Base-by-base conservation (phyloP, 257 asterid species). In the Solanum habrochaites region DNA sequence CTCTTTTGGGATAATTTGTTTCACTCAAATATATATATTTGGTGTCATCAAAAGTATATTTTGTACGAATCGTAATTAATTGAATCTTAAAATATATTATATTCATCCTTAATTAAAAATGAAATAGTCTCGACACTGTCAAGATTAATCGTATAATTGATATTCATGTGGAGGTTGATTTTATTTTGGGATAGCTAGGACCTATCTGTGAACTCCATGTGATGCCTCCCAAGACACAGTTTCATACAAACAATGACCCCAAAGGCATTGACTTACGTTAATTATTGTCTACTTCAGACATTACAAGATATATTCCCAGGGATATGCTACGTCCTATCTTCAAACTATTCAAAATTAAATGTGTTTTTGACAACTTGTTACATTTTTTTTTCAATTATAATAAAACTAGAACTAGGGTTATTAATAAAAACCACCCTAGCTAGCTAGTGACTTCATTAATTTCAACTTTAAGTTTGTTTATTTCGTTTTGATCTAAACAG, bases 91-190 rank as follows among this genome's bases (percentile, higher is more conserved):
- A 40, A 40, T 40, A 40, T 40, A 40, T 37, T 7, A 7, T 40
- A 40, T 40, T 7, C 9, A 39, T 39, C 0, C 0, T 7, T 40
- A 11, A 40, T 40, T 40, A 40, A 40, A 10, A 40, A 2, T 40
- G 3, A 2, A 40, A 0, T 0, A 40, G 3, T 40, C 0, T 40
- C 11, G 2, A 40, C 0, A 40, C 11, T 2, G 2, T 8, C 3
- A 40, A 40, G 0, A 40, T 56, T 56, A 56, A 3, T 58, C 13
- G 6, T 58, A 20, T 20, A 20, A 37, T 72, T 20, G 2, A 72
- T 21, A 80, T 13, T 37, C 39, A 77, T 43, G 64, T 43, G 64
- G 82, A 29, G 31, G 40, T 69, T 29, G 7, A 5, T 15, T 20
- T 39, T 6, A 8, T 32, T 35, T 74, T 74, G 15, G 49, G 82